phyloP scores from a whole-genome alignment of 2,329 filamentous ascomycete genomes.

The Cercospora zeina region DNA sequence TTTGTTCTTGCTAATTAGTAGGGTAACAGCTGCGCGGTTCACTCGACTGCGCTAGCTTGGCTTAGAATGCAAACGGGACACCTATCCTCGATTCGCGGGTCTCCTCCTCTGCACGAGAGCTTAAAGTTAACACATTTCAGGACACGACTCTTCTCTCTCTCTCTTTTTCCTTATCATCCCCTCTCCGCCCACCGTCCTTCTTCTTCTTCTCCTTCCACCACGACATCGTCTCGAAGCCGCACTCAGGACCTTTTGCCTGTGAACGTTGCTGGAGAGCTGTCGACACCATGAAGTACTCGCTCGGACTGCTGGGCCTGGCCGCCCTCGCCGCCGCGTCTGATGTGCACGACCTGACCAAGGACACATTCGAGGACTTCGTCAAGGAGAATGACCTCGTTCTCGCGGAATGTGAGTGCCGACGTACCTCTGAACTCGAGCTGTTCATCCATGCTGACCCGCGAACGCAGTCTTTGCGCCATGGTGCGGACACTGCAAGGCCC shows the following conservation, averaged over 20 bases:
- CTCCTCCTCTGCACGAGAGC: not conserved
- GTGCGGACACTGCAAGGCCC: constrained; percentile 98
- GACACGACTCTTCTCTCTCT: constrained; percentile 5
- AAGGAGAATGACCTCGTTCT: constrained; percentile 84
- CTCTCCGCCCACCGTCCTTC: not conserved
- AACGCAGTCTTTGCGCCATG: constrained; percentile 83
- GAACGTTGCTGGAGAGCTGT: not conserved
- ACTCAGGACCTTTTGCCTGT: constrained; percentile 3
- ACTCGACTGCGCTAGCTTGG: not conserved
- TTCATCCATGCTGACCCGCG: constrained; percentile 3
- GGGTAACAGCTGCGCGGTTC: constrained; percentile 3
- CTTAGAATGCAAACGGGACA: not conserved
- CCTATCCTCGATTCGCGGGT: not conserved
- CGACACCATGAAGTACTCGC: constrained; percentile 34
- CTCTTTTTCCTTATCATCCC: not conserved
- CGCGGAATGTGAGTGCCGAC: constrained; percentile 73
- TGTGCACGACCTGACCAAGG: constrained; percentile 79
- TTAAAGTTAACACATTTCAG: constrained; percentile 5
- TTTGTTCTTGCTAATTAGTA: not conserved
- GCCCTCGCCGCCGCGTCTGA: constrained; percentile 61
- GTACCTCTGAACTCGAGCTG: constrained; percentile 7
- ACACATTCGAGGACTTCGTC: constrained; percentile 84
- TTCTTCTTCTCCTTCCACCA: not conserved
- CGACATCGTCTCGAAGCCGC: not conserved
- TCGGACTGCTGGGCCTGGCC: constrained; percentile 54